phyloP scores from a whole-genome alignment of 2,329 filamentous ascomycete species.

The Talaromyces pinophilus region DNA sequence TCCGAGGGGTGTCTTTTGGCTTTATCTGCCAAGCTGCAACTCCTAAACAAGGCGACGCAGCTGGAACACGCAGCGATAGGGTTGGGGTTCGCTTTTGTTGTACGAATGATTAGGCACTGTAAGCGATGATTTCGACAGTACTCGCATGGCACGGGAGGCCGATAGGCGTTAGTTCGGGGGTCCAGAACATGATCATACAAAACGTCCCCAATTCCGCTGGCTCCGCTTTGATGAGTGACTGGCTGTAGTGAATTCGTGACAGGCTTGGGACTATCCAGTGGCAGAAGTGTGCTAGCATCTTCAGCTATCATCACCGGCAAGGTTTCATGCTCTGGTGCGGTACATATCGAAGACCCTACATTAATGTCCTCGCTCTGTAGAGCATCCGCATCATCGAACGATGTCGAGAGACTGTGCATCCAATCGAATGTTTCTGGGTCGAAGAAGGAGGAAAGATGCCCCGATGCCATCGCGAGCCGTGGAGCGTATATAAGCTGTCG shows the following conservation, averaged over 20 bases:
- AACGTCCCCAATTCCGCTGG: background rate
- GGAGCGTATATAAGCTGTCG: background rate
- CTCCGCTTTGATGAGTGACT: background rate
- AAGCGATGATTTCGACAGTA: conserved; percentile 50
- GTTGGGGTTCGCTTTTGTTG: conserved; percentile 52
- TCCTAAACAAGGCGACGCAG: conserved; percentile 54
- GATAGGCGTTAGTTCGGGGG: background rate
- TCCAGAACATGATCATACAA: background rate
- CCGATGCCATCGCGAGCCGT: background rate
- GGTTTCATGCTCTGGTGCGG: background rate
- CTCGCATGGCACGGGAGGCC: conserved; percentile 46
- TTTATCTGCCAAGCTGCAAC: conserved; percentile 52
- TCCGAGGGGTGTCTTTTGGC: conserved; percentile 49
- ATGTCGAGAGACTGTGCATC: background rate
- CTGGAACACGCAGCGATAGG: conserved; percentile 53
- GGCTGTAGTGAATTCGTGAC: too few species aligned
- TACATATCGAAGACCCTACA: background rate
- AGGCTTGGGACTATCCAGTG: background rate
- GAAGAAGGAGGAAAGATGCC: background rate
- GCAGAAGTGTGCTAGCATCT: background rate
- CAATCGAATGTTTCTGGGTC: conserved; percentile 1
- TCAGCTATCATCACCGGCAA: background rate
- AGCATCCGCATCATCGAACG: background rate
- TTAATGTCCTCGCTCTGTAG: background rate
- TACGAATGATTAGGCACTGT: conserved; percentile 54